Evolutionary conservation across 2,329 filamentous ascomycete genomes (phyloP).

Genomic region (Trichoderma simmonsii): DNA sequence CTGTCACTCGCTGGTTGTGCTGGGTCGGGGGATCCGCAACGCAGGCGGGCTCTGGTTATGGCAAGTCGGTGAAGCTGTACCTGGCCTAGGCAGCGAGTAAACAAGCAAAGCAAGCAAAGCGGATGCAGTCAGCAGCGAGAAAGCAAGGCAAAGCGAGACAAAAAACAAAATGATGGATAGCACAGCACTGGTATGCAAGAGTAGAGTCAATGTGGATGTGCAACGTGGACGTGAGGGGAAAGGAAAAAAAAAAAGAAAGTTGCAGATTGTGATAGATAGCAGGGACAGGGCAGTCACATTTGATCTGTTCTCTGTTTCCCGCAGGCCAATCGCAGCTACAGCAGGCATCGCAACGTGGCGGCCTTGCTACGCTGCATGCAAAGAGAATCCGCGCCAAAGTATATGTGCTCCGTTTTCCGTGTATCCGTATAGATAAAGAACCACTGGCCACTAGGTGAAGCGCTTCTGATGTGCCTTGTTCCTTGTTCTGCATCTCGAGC

Average conservation of each 20-base stretch:
- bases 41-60: not conserved
- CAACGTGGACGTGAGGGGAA: not conserved
- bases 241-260: not conserved
- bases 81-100: not conserved
- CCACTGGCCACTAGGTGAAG: not conserved
- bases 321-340: not conserved
- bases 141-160: not conserved
- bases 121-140: not conserved
- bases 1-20: constrained; percentile 11
- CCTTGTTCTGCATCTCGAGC: not conserved
- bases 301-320: not conserved
- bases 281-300: not conserved
- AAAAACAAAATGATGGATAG: not conserved
- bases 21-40: not conserved
- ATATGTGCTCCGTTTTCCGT: not conserved
- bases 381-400: not conserved
- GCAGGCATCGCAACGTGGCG: not conserved
- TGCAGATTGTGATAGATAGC: not conserved
- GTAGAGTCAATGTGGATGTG: not conserved
- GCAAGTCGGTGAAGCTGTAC: not conserved
- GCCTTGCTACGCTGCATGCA: not conserved
- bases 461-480: not conserved
- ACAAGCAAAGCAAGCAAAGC: not conserved
- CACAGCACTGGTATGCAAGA: not conserved
- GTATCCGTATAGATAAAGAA: not conserved